Base-by-base conservation (phyloP, 2,329 filamentous ascomycete species). In the Lachnum nothofagi region DNA sequence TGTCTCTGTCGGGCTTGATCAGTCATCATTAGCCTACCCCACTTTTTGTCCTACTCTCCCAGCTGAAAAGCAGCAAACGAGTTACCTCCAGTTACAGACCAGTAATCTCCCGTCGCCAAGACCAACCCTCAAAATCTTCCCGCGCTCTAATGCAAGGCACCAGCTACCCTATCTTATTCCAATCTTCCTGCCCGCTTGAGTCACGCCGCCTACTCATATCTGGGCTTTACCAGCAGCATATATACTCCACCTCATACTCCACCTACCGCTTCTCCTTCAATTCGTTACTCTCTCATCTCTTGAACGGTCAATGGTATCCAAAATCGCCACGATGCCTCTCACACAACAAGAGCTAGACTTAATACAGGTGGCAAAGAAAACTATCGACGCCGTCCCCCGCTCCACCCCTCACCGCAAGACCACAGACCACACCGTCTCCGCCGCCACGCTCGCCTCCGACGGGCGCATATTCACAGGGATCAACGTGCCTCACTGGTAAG, bases 391-490 rank as follows among this genome's bases (percentile, higher is more conserved):
- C 20, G 45, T 57, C 6, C 52, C 54, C 4, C 46, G 49, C 23
- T 38, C 22, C 16, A 39, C 38, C 10, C 25, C 38, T 2, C 38
- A 31, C 5, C 38, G 44, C 16, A 27, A 17, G 25, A 35, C 35
- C 12, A 54, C 45, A 48, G 52, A 55, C 31, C 52, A 57, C 29
- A 54, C 55, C 1, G 55, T 56, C 4, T 44, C 48, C 24, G 44
- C 49, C 10, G 56, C 55, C 20, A 29, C 23, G 10, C 44, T 59
- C 17, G 43, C 50, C 12, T 49, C 47, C 8, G 39, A 49, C 17
- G 48, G 51, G 4, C 45, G 49, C 5, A 40, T 56, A 31, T 57
- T 56, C 45, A 58, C 55, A 0, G 55, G 57, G 3, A 44, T 59
- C 8, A 59, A 58, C 20, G 40, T 51, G 10, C 52, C 49, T 20